These are phyloP conservation scores for Osmanthus fragrans DNA, from an alignment of 257 asterid species.

Conservation along the genomic window DNA sequence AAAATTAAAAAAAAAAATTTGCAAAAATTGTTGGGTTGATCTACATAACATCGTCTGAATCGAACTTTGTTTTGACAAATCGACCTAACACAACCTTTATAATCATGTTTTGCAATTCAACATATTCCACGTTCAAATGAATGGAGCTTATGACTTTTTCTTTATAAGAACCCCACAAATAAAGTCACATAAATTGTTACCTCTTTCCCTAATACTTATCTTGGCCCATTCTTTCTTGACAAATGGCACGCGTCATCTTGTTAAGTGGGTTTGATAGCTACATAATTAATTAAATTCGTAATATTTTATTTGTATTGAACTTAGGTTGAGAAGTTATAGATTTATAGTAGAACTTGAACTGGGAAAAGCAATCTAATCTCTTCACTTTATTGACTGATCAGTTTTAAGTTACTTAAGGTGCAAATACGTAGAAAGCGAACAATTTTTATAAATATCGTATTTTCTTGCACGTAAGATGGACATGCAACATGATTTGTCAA, in stretches of 20 bases:
- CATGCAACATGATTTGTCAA: not conserved
- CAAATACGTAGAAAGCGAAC: no score
- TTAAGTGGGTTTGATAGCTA: conserved; percentile 35
- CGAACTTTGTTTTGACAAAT: no score
- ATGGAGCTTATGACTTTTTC: no score
- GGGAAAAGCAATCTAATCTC: not conserved
- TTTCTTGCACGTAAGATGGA: not conserved
- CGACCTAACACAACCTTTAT: no score
- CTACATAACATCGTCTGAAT: no score
- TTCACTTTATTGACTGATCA: not conserved
- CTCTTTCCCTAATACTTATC: conserved; percentile 46
- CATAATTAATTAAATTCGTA: conserved; percentile 5
- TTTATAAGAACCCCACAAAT: conserved; percentile 38
- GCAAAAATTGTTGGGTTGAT: no score
- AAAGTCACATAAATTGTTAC: conserved; percentile 16
- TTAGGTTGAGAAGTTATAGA: conserved; percentile 2
- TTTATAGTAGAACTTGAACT: not conserved
- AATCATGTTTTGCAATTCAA: no score
- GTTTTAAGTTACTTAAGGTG: no score
- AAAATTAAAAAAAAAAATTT: no score
- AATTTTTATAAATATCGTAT: no score
- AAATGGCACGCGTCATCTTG: conserved; percentile 41
- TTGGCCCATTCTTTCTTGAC: conserved; percentile 19
- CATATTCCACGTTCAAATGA: no score
- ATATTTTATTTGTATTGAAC: not conserved